Evolutionary conservation across 495 filamentous ascomycete genomes (phyloP).

Genomic region (Xylaria venustula): DNA sequence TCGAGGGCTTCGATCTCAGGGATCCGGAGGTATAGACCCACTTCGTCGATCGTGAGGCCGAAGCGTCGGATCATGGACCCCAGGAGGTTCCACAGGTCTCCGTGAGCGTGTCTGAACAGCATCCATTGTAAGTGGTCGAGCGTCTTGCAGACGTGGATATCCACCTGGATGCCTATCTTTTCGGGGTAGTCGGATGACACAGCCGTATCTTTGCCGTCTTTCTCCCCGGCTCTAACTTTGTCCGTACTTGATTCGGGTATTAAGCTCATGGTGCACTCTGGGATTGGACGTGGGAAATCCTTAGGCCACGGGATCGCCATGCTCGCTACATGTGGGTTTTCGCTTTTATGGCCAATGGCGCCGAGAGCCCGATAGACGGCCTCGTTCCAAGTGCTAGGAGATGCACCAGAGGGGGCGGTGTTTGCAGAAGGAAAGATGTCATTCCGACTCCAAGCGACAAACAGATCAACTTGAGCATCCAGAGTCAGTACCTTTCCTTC

Average conservation of each 20-base stretch:
- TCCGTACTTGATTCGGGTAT: no score
- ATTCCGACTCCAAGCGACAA: slow-evolving; percentile 43
- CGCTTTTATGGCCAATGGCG: slow-evolving; percentile 29
- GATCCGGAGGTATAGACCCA: slow-evolving; percentile 59
- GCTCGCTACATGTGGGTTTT: slow-evolving; percentile 28
- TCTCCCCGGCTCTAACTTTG: no score
- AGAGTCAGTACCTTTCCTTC: background rate
- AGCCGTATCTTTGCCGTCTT: no score
- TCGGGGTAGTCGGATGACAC: background rate
- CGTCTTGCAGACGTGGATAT: slow-evolving; percentile 53
- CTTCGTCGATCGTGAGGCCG: slow-evolving; percentile 62
- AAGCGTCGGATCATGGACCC: slow-evolving; percentile 58
- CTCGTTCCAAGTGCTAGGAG: background rate
- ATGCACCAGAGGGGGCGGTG: background rate
- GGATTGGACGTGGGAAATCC: background rate
- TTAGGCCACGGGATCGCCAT: slow-evolving; percentile 53
- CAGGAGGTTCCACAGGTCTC: slow-evolving; percentile 66
- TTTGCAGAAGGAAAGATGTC: slow-evolving; percentile 15
- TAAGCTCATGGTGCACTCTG: no score
- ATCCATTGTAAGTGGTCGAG: slow-evolving; percentile 53
- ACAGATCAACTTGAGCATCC: slow-evolving; percentile 46
- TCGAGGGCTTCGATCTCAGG: slow-evolving; percentile 59
- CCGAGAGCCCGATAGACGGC: slow-evolving; percentile 21
- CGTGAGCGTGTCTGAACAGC: slow-evolving; percentile 60
- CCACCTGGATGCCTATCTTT: slow-evolving; percentile 57